Conservation (phyloP, 1,139 yeast genomes). For the Protomyces arabidopsidicola region DNA sequence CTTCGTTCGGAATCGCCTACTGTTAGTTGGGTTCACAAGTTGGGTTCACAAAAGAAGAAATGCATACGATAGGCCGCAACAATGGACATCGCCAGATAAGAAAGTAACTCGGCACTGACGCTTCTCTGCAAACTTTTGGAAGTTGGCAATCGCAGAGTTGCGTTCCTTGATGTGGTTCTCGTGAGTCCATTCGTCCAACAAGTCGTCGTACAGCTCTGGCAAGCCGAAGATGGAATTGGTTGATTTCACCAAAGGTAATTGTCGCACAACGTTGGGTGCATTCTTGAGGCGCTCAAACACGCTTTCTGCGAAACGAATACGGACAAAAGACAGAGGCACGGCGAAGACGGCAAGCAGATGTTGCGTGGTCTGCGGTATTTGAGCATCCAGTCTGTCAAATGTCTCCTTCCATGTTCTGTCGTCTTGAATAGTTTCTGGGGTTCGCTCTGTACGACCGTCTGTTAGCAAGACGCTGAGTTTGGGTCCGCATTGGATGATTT, state of each 20-base stretch:
- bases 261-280: conserved; percentile 34
- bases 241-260: conserved; percentile 52
- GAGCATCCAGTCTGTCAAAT: conserved; percentile 52
- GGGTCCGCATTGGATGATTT: conserved; percentile 51
- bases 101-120: conserved; percentile 72
- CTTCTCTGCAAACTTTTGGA: conserved; percentile 60
- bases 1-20: conserved; percentile 53
- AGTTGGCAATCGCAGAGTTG: conserved; percentile 53
- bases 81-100: conserved; percentile 88
- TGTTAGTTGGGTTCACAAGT: too few relatives aligned
- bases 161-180: conserved; percentile 74
- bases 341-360: conserved; percentile 25
- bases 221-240: conserved; percentile 71
- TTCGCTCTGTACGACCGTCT: conserved; percentile 91
- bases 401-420: conserved; percentile 54
- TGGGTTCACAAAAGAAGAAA: too few relatives aligned
- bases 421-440: conserved; percentile 54
- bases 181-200: conserved; percentile 96
- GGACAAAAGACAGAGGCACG: conserved; percentile 22
- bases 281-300: conserved; percentile 28
- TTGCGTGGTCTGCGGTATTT: conserved; percentile 8
- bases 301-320: conserved; percentile 17
- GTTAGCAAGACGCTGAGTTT: conserved; percentile 68
- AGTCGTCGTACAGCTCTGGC: conserved; percentile 82
- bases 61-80: conserved; percentile 62